A percentile compares a stretch with the other conserved stretches of the same genome.
These are phyloP conservation scores for Fusarium sp. DNA, from an alignment of 2,329 filamentous ascomycete species.

Conservation along the genomic window DNA sequence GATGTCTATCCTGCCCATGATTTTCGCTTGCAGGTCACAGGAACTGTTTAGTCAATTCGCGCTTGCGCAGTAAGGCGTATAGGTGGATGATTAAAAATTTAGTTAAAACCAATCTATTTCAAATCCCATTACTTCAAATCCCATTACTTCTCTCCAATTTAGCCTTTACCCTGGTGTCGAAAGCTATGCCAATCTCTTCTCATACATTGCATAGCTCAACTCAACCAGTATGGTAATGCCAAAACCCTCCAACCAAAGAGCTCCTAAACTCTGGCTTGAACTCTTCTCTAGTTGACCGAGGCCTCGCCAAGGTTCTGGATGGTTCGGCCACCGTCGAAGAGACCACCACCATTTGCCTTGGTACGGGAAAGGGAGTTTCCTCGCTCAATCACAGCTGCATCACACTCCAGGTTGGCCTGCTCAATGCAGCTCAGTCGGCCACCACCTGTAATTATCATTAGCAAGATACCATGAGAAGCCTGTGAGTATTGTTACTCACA, in stretches of 20 bases:
- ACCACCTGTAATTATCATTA: slow-evolving; percentile 3
- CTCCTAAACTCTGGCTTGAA: background rate
- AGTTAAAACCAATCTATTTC: no score
- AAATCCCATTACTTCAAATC: no score
- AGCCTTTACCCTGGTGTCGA: no score
- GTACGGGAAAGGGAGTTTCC: slow-evolving; percentile 22
- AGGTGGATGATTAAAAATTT: no score
- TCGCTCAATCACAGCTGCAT: slow-evolving; percentile 6
- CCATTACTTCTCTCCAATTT: no score
- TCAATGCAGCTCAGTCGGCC: slow-evolving; percentile 11
- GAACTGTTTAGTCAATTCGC: no score
- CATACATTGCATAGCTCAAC: no score
- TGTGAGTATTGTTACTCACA: background rate
- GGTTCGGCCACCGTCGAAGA: slow-evolving; percentile 12
- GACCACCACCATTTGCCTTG: background rate
- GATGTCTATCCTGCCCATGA: no score
- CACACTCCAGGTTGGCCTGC: slow-evolving; percentile 15
- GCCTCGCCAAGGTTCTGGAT: slow-evolving; percentile 25
- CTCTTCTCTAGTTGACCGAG: background rate
- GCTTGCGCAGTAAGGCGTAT: no score
- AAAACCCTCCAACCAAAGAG: background rate
- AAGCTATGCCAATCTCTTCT: no score
- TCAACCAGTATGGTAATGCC: no score
- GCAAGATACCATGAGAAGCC: fast-evolving
- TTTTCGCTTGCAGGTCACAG: no score